Percentiles rank a stretch among this genome's conserved stretches.
Evolutionary conservation across 306 rosid genomes (phyloP).

Genomic region (Prunus campanulata): DNA sequence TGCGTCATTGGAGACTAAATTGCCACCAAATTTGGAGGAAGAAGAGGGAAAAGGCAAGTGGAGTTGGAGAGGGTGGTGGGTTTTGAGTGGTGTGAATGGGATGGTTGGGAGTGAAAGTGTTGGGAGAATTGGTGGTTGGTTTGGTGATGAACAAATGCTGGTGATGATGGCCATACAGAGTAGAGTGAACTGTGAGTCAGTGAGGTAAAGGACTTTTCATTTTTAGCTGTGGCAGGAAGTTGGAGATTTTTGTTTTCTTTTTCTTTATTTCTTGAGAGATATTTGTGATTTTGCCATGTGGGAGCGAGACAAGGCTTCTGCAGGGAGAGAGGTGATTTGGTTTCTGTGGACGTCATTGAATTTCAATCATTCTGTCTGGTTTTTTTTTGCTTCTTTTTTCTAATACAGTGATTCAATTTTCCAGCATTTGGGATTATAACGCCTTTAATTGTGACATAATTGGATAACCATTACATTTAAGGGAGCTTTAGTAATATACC

Average conservation of each 20-base stretch:
- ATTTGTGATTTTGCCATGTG: conserved; percentile 14
- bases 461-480: no score
- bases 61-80: conserved; percentile 41
- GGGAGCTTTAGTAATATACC: no score
- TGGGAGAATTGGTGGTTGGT: conserved; percentile 42
- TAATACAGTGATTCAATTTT: not conserved
- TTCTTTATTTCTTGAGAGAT: not conserved
- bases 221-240: not conserved
- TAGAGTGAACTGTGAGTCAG: conserved; percentile 1
- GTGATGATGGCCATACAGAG: conserved; percentile 49
- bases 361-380: not conserved
- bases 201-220: not conserved
- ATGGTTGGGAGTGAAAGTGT: conserved; percentile 45
- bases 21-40: conserved; percentile 36
- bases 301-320: conserved; percentile 5
- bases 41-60: conserved; percentile 26
- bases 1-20: conserved; percentile 45
- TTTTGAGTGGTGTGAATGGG: conserved; percentile 29
- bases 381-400: not conserved
- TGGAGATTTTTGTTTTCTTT: not conserved
- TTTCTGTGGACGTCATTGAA: conserved; percentile 35
- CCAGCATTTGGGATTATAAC: no score
- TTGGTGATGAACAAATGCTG: conserved; percentile 53
- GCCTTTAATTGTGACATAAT: no score
- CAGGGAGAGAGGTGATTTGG: conserved; percentile 13